Base-by-base conservation (phyloP, 1,139 yeast species). In the Protomyces macrosporus region DNA sequence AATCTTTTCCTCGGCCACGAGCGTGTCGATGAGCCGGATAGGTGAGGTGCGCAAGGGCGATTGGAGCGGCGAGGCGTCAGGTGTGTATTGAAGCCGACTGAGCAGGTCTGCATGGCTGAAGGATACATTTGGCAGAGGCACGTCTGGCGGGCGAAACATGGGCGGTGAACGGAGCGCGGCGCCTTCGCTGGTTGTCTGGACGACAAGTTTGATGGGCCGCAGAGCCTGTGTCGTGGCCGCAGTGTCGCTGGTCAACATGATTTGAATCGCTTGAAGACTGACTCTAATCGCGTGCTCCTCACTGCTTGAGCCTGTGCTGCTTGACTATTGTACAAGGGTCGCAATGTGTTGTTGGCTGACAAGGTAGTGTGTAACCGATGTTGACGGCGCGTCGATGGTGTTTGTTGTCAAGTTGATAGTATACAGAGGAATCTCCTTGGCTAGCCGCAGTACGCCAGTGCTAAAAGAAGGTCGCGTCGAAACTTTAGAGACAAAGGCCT, bases 41-140 rank as follows among this genome's bases (percentile, higher is more conserved):
- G 62, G 62, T 16, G 54, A 55, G 14, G 35, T 45, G 1, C 62
- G 39, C 33, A 58, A 52, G 23, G 62, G 62, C 35, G 62, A 58
- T 10, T 50, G 51, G 10, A 58, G 42, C 7, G 62, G 62, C 30
- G 62, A 58, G 16, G 40, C 50, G 4, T 40, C 35, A 9, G 62
- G 62, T 14, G 62, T 58, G n/a, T 52, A 34, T 36, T 40, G 42
- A 7, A 58, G 35, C 14, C 35, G 42, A 39, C 16, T 16, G 37
- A 55, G 10, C 40, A 53, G 16, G 14, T 58, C 62, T 33, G 42
- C 42, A 9, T 51, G 51, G 34, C 52, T 23, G 37, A 58, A 51
- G 36, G 62, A 42, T 2, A 52, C 56, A 2, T 45, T 37, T 6
- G 62, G 62, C 14, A 52, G 40, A 10, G 62, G 62, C 42, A 58